A percentile compares a stretch with the other conserved stretches of the same genome.
These are phyloP conservation scores for Monosporascus sp. DNA, from an alignment of 2,329 filamentous ascomycete genomes.

Conservation along the genomic window DNA sequence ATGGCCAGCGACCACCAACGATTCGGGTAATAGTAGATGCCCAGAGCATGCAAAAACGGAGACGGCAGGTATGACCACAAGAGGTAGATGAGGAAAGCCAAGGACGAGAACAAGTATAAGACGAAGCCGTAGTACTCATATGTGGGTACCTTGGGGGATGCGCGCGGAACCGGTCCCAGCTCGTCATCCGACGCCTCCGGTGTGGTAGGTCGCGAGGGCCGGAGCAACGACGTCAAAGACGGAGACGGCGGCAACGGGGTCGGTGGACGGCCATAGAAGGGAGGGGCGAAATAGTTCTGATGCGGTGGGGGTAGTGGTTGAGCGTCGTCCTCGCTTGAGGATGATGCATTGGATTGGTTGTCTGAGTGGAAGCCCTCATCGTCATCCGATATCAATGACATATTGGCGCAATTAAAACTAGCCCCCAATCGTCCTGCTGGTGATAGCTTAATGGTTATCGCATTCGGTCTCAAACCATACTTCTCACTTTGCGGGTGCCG, in stretches of 20 bases:
- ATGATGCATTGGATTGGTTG: slow-evolving; percentile 22
- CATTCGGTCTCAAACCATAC: no score
- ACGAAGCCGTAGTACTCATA: slow-evolving; percentile 99
- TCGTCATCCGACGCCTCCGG: slow-evolving; percentile 90
- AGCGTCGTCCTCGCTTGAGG: slow-evolving; percentile 25
- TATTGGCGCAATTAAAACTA: slow-evolving; percentile 2
- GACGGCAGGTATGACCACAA: slow-evolving; percentile 89
- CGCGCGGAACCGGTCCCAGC: slow-evolving; percentile 70
- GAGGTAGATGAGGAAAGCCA: slow-evolving; percentile 69
- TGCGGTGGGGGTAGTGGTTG: slow-evolving; percentile 40
- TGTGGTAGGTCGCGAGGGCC: slow-evolving; percentile 86
- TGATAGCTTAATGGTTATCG: no score
- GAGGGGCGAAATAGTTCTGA: slow-evolving; percentile 63
- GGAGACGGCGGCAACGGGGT: slow-evolving; percentile 90
- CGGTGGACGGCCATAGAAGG: slow-evolving; percentile 96
- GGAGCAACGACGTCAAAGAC: slow-evolving; percentile 83
- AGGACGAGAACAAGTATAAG: slow-evolving; percentile 81
- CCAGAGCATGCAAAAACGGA: slow-evolving; percentile 85
- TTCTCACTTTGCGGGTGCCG: no score
- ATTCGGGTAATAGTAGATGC: slow-evolving; percentile 95
- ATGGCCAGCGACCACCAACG: slow-evolving; percentile 96
- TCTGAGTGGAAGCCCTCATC: slow-evolving; percentile 22
- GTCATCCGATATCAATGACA: slow-evolving; percentile 22
- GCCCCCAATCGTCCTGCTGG: neutral
- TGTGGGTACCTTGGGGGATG: slow-evolving; percentile 90